Conservation (phyloP, 805 yeast genomes). For the Danielozyma ontarioensis region DNA sequence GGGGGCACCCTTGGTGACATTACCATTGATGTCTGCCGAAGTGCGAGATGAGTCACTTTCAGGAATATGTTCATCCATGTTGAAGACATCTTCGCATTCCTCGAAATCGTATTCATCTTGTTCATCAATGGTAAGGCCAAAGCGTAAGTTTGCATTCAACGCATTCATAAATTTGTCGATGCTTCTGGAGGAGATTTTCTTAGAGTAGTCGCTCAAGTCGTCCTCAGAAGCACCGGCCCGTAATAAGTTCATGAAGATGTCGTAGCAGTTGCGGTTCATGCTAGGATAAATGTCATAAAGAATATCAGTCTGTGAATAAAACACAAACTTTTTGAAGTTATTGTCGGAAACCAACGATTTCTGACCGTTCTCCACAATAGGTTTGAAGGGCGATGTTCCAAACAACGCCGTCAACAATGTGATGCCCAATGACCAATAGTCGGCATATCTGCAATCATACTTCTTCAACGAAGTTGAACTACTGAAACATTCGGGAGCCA, state of each 20-base stretch:
- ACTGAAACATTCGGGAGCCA: slow-evolving; percentile 49
- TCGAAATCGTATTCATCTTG: slow-evolving; percentile 26
- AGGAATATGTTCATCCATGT: slow-evolving; percentile 19
- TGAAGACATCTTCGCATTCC: slow-evolving; percentile 26
- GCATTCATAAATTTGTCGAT: slow-evolving; percentile 28
- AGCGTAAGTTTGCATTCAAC: slow-evolving; percentile 23
- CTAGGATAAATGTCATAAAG: slow-evolving; percentile 47
- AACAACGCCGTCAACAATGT: slow-evolving; percentile 46
- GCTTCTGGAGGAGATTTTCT: slow-evolving; percentile 26
- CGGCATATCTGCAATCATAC: slow-evolving; percentile 44
- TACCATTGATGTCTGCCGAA: neutral
- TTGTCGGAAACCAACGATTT: slow-evolving; percentile 24
- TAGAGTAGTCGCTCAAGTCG: slow-evolving; percentile 15
- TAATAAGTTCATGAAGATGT: slow-evolving; percentile 37
- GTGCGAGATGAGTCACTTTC: neutral
- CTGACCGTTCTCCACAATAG: slow-evolving; percentile 9
- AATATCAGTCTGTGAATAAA: slow-evolving; percentile 31
- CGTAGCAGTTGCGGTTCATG: slow-evolving; percentile 39
- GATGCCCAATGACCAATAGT: slow-evolving; percentile 52
- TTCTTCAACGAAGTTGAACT: slow-evolving; percentile 3
- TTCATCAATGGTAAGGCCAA: slow-evolving; percentile 45
- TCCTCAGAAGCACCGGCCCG: slow-evolving; percentile 32
- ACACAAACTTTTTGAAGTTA: slow-evolving; percentile 40
- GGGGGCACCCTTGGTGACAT: neutral
- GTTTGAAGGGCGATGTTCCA: slow-evolving; percentile 50